Evolutionary conservation across 1,139 yeast species (phyloP).

Genomic region (Insectozyma bohioensis): DNA sequence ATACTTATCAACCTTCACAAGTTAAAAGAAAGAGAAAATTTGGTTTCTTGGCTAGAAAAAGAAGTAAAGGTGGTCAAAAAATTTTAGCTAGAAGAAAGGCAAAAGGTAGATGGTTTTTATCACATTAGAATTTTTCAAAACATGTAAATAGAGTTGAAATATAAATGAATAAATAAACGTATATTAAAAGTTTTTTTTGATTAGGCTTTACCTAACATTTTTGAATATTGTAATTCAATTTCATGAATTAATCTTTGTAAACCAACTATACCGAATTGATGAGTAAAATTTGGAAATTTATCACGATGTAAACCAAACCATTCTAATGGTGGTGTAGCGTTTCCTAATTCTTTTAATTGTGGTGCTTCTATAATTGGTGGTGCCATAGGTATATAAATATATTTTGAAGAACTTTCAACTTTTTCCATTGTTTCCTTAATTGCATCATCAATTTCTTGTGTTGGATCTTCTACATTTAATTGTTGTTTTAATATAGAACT

Average conservation of each 20-base stretch:
- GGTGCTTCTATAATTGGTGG: slow-evolving; percentile 89
- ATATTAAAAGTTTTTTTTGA: background rate
- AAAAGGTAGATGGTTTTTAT: slow-evolving; percentile 92
- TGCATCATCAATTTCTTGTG: slow-evolving; percentile 41
- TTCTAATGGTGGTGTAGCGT: slow-evolving; percentile 96
- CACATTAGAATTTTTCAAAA: slow-evolving; percentile 48
- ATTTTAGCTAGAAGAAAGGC: slow-evolving; percentile 75
- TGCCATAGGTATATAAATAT: slow-evolving; percentile 60
- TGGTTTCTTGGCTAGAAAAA: slow-evolving; percentile 89
- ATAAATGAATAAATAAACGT: slow-evolving; percentile 2
- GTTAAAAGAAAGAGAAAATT: slow-evolving; percentile 84
- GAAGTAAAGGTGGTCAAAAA: slow-evolving; percentile 76
- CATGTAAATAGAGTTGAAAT: slow-evolving; percentile 13
- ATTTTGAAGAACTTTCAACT: slow-evolving; percentile 61
- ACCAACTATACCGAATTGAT: slow-evolving; percentile 71
- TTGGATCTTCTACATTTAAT: slow-evolving; percentile 27
- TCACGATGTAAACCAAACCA: slow-evolving; percentile 95
- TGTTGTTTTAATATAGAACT: slow-evolving; percentile 17
- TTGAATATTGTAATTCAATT: slow-evolving; percentile 52
- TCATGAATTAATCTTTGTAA: slow-evolving; percentile 73
- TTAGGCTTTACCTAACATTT: slow-evolving; percentile 42
- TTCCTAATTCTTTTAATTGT: slow-evolving; percentile 84
- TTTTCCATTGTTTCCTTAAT: slow-evolving; percentile 61
- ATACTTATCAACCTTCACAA: slow-evolving; percentile 92
- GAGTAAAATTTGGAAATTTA: slow-evolving; percentile 82